phyloP scores from a whole-genome alignment of 2,329 filamentous ascomycete species.

The Neofusicoccum sp. region DNA sequence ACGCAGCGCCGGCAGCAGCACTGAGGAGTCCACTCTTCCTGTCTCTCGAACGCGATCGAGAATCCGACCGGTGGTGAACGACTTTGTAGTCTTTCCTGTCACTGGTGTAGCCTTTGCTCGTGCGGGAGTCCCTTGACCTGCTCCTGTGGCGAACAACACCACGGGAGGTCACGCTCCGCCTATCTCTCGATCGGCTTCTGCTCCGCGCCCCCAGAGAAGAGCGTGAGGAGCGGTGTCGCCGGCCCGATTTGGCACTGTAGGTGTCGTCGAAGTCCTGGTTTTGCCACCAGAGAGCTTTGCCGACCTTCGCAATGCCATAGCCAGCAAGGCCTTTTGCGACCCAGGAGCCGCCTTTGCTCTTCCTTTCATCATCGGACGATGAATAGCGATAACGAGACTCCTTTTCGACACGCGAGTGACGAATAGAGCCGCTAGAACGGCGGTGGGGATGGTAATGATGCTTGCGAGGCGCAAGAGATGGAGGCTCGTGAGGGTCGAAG shows the following conservation, averaged over 20 bases:
- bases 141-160: conserved; percentile 44
- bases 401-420: conserved; percentile 58
- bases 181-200: conserved; percentile 39
- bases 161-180: conserved; percentile 50
- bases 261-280: conserved; percentile 62
- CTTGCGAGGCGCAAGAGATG: conserved; percentile 61
- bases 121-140: conserved; percentile 36
- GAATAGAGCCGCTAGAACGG: conserved; percentile 48
- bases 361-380: conserved; percentile 56
- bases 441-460: conserved; percentile 57
- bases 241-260: conserved; percentile 61
- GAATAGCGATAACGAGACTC: conserved; percentile 57
- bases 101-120: conserved; percentile 35
- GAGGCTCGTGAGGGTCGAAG: conserved; percentile 62
- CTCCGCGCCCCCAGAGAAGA: conserved; percentile 37
- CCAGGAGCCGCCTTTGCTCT: conserved; percentile 52
- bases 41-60: conserved; percentile 47
- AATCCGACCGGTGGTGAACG: conserved; percentile 37
- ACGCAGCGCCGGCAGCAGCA: conserved; percentile 42
- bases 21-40: conserved; percentile 39
- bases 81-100: conserved; percentile 41
- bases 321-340: conserved; percentile 58
- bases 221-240: conserved; percentile 35
- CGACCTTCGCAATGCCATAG: conserved; percentile 55
- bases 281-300: conserved; percentile 56